These are phyloP conservation scores for Paramyrothecium roridum DNA, from an alignment of 2,329 filamentous ascomycete genomes.

Conservation along the genomic window DNA sequence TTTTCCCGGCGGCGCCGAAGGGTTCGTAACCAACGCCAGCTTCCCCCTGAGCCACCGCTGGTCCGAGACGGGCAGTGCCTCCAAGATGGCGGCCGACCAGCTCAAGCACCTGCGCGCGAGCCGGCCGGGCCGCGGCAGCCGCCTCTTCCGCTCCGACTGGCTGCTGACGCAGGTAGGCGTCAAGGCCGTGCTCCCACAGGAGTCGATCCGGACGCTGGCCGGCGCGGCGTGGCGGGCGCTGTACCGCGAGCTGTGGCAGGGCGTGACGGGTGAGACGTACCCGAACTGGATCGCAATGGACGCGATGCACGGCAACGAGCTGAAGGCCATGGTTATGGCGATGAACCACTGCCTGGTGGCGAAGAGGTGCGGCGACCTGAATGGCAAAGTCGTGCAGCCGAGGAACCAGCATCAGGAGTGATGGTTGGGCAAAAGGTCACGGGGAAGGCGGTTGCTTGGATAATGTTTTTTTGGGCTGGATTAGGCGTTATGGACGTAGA, in stretches of 20 bases:
- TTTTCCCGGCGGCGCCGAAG: conserved; percentile 20
- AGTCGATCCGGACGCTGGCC: conserved; percentile 10
- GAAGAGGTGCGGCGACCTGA: conserved; percentile 5
- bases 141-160: conserved; percentile 22
- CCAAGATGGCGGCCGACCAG: conserved; percentile 16
- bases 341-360: conserved; percentile 26
- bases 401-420: not conserved
- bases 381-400: not conserved
- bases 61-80: conserved; percentile 12
- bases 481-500: too few relatives aligned
- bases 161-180: conserved; percentile 15
- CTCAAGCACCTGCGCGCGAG: conserved; percentile 7
- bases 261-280: conserved; percentile 16
- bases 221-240: conserved; percentile 14
- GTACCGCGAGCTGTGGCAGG: conserved; percentile 18
- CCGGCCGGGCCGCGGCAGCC: conserved; percentile 7
- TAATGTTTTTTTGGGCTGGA: too few relatives aligned
- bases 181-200: not conserved
- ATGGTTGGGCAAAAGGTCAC: not conserved
- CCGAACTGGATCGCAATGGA: conserved; percentile 31
- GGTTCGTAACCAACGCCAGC: conserved; percentile 20
- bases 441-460: too few relatives aligned
- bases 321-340: conserved; percentile 19
- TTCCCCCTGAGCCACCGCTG: conserved; percentile 20
- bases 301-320: conserved; percentile 16